phyloP scores from a whole-genome alignment of 345 rosid species.

The Syzygium aqueum region DNA sequence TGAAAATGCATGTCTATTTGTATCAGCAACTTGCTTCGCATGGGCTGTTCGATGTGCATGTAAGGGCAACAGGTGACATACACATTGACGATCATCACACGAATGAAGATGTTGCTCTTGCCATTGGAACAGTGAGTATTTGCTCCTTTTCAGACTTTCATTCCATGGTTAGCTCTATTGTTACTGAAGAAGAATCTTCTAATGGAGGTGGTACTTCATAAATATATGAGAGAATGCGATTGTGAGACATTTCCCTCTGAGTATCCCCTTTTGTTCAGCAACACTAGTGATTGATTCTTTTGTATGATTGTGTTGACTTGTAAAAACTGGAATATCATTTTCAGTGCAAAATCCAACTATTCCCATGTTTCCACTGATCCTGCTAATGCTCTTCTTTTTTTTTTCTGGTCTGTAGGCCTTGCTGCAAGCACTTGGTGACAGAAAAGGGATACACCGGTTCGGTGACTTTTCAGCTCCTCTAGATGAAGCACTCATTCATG shows the following conservation, averaged over 20 bases:
- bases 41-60: conserved; percentile 83
- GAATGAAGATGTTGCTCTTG: conserved; percentile 88
- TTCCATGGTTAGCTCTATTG: neutral
- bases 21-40: conserved; percentile 95
- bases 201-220: neutral
- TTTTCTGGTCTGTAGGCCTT: conserved; percentile 42
- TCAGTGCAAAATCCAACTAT: neutral
- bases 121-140: conserved; percentile 67
- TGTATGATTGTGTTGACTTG: neutral
- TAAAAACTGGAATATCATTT: neutral
- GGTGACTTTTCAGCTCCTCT: conserved; percentile 94
- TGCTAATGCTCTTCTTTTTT: neutral
- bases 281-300: too few species aligned
- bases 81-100: conserved; percentile 96
- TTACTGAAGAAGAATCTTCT: neutral
- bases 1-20: neutral
- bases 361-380: neutral
- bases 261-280: too few species aligned
- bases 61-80: conserved; percentile 79
- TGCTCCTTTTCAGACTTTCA: neutral
- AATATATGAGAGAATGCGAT: neutral
- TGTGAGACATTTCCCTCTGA: neutral
- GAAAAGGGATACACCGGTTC: conserved; percentile 85
- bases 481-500: conserved; percentile 86
- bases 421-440: conserved; percentile 84